Evolutionary conservation across 1,284 basidiomycete species (phyloP).

Genomic region (Cystobasidium slooffiae): DNA sequence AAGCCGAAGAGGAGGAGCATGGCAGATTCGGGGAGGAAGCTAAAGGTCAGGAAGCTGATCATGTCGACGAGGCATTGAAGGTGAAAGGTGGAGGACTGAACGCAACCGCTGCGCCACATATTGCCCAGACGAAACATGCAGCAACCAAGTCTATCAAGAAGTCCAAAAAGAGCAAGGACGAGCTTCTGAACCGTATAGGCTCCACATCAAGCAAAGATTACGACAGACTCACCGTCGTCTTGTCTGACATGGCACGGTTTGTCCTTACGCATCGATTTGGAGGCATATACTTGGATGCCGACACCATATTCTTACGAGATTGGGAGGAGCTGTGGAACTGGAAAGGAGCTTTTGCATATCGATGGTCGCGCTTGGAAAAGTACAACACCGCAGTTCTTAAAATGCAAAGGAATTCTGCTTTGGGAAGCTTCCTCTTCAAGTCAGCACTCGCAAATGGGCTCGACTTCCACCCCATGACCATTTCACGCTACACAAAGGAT

Average conservation of each 20-base stretch:
- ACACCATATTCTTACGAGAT: constrained; percentile 82
- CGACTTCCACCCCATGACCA: constrained; percentile 86
- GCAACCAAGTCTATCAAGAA: constrained; percentile 24
- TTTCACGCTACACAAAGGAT: constrained; percentile 77
- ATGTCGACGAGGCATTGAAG: constrained; percentile 49
- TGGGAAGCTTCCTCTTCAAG: constrained; percentile 79
- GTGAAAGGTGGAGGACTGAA: constrained; percentile 49
- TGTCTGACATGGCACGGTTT: constrained; percentile 86
- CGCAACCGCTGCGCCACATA: constrained; percentile 48
- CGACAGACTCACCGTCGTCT: constrained; percentile 76
- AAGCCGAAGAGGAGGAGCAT: constrained; percentile 50
- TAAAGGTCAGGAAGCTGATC: constrained; percentile 38
- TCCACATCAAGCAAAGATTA: constrained; percentile 74
- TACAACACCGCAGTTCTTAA: constrained; percentile 87
- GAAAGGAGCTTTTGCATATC: constrained; percentile 83
- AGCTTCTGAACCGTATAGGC: constrained; percentile 73
- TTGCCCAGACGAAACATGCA: constrained; percentile 15
- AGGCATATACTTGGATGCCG: constrained; percentile 83
- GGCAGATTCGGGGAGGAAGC: constrained; percentile 40
- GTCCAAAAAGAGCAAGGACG: constrained; percentile 61
- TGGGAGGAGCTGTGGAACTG: constrained; percentile 90
- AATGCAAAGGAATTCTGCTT: constrained; percentile 77
- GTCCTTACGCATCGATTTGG: constrained; percentile 82
- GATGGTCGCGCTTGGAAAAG: constrained; percentile 77
- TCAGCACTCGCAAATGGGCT: constrained; percentile 81